A percentile compares a stretch with the other conserved stretches of the same genome.
phyloP scores from a whole-genome alignment of 225 moss, liverwort and hornwort genomes.

The Rhytidiadelphus loreus region DNA sequence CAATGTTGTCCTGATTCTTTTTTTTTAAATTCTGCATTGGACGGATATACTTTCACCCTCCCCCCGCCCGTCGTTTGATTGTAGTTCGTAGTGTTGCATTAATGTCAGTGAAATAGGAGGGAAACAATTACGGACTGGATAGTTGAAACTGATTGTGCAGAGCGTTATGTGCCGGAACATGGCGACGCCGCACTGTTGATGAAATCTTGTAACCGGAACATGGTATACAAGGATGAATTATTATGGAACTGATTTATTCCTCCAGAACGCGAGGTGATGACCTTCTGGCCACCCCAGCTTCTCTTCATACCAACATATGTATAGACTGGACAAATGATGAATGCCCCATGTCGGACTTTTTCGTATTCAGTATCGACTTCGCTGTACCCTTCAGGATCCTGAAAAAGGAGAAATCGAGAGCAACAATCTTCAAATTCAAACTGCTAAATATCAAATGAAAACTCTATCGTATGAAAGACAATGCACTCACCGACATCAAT shows the following conservation, averaged over 20 bases:
- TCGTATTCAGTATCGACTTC: too few species aligned
- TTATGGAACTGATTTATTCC: background rate
- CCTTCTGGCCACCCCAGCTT: background rate
- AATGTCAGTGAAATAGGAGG: background rate
- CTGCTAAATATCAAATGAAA: background rate
- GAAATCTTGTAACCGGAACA: background rate
- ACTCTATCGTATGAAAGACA: background rate
- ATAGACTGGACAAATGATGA: background rate
- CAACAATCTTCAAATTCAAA: too few species aligned
- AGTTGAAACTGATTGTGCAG: constrained; percentile 7
- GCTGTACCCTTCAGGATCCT: background rate
- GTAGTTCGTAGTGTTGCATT: background rate
- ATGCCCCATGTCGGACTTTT: background rate
- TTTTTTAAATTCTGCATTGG: background rate
- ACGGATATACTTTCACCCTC: background rate
- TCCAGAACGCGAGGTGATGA: background rate
- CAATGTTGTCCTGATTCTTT: background rate
- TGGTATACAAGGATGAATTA: background rate
- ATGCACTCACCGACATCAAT: background rate
- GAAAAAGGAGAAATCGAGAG: background rate
- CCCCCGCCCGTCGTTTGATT: background rate
- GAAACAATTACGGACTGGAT: background rate
- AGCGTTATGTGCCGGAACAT: constrained; percentile 7
- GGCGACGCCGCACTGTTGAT: constrained; percentile 12
- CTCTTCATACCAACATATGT: background rate